phyloP scores from a whole-genome alignment of 129 eudicot species.

The Ambrosia trifida region DNA sequence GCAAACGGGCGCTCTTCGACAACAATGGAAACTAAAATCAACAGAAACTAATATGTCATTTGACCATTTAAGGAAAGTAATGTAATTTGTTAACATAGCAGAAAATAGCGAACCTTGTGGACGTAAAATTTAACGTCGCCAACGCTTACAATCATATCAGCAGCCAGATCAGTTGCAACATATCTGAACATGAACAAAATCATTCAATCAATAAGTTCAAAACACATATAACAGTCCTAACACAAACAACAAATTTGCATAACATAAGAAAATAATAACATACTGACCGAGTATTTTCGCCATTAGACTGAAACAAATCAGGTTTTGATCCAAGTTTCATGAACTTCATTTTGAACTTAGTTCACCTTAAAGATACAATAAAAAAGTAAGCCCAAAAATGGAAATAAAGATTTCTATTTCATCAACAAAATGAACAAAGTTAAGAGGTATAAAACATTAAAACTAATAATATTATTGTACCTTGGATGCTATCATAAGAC shows the following conservation, averaged over 20 bases:
- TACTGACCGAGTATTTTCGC: constrained; percentile 67
- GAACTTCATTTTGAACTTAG: constrained; percentile 65
- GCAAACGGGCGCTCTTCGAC: constrained; percentile 78
- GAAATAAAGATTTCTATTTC: constrained; percentile 25
- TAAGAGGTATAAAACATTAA: constrained; percentile 19
- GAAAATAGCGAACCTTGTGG: constrained; percentile 61
- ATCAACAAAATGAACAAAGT: constrained; percentile 23
- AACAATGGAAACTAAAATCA: constrained; percentile 73
- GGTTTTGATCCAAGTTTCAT: constrained; percentile 94
- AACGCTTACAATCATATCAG: constrained; percentile 61
- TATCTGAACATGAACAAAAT: constrained; percentile 48
- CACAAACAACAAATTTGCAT: constrained; percentile 1
- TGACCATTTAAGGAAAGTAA: background rate
- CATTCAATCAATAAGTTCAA: background rate
- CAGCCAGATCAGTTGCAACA: constrained; percentile 74
- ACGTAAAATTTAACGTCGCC: constrained; percentile 77
- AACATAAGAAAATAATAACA: constrained; percentile 18
- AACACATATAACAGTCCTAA: background rate
- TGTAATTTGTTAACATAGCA: background rate
- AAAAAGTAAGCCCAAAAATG: constrained; percentile 2
- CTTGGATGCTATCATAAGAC: constrained; percentile 61
- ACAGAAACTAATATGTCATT: background rate
- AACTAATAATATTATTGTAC: constrained; percentile 31
- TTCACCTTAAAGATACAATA: constrained; percentile 34
- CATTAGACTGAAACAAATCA: constrained; percentile 70